phyloP scores from a whole-genome alignment of 108 stramenopile species.

The Pseudonitzschia multistriata region DNA sequence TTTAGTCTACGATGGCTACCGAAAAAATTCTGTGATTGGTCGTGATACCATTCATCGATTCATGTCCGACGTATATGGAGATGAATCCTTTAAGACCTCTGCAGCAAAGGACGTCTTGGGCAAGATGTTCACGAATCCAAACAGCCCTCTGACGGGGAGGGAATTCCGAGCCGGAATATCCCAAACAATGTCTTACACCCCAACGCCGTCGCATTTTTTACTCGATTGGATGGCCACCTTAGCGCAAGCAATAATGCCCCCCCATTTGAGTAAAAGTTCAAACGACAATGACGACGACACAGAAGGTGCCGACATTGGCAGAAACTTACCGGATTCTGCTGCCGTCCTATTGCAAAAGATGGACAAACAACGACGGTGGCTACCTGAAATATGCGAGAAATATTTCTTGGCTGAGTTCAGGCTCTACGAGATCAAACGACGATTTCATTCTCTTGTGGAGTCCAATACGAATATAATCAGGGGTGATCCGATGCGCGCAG shows the following conservation, averaged over 20 bases:
- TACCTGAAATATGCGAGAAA: constrained; percentile 39
- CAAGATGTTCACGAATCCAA: constrained; percentile 44
- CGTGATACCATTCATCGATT: constrained; percentile 83
- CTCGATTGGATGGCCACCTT: constrained; percentile 59
- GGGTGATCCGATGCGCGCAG: constrained; percentile 44
- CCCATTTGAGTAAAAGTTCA: background rate
- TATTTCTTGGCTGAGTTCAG: constrained; percentile 39
- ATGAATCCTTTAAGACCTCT: constrained; percentile 65
- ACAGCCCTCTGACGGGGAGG: constrained; percentile 17
- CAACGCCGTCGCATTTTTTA: constrained; percentile 35
- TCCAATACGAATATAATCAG: constrained; percentile 34
- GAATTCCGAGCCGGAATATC: constrained; percentile 30
- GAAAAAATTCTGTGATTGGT: constrained; percentile 62
- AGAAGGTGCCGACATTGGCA: background rate
- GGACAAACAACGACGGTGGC: constrained; percentile 27
- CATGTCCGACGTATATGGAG: constrained; percentile 78
- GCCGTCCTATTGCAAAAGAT: constrained; percentile 43
- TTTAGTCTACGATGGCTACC: constrained; percentile 78
- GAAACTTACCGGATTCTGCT: constrained; percentile 32
- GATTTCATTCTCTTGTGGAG: constrained; percentile 73
- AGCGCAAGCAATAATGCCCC: constrained; percentile 37
- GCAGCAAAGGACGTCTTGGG: constrained; percentile 46
- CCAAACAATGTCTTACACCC: constrained; percentile 21
- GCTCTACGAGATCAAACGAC: constrained; percentile 75
- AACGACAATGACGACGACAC: background rate